A percentile compares a stretch with the other conserved stretches of the same genome.
These are phyloP conservation scores for Rhizomucor miehei DNA, from an alignment of 371 early-diverging fungal species.

Conservation along the genomic window DNA sequence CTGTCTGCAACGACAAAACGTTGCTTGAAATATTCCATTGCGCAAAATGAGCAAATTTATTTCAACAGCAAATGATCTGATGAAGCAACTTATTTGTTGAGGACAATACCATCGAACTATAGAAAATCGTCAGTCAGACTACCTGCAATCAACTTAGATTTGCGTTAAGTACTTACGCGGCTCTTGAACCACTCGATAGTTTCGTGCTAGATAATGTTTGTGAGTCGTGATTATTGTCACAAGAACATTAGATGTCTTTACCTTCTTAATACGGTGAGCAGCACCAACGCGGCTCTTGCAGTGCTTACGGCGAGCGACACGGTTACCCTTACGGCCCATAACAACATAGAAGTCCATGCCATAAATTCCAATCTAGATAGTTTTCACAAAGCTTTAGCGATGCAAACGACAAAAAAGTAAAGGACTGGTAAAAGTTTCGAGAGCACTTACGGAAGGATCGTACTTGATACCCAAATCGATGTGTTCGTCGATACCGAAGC, in stretches of 20 bases:
- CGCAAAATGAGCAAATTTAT: too few relatives aligned
- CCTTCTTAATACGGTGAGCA: constrained; percentile 92
- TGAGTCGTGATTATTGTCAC: background rate
- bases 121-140: background rate
- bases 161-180: constrained; percentile 41
- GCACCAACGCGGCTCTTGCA: constrained; percentile 85
- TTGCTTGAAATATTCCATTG: too few relatives aligned
- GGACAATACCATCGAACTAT: constrained; percentile 20
- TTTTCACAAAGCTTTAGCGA: too few relatives aligned
- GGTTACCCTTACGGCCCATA: constrained; percentile 97
- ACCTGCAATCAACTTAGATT: background rate
- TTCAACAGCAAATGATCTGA: too few relatives aligned
- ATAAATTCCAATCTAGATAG: constrained; percentile 85
- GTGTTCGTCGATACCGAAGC: constrained; percentile 99
- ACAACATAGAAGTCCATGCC: constrained; percentile 99
- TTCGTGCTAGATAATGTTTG: constrained; percentile 50
- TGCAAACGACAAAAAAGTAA: too few relatives aligned
- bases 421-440: too few relatives aligned
- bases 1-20: too few relatives aligned
- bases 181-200: constrained; percentile 86
- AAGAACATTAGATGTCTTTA: constrained; percentile 2
- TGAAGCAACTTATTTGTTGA: constrained; percentile 14
- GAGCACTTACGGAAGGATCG: constrained; percentile 78
- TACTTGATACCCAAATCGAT: constrained; percentile 99
- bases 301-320: constrained; percentile 97